These are phyloP conservation scores for Claviceps sp. DNA, from an alignment of 2,329 filamentous ascomycete genomes.

Conservation along the genomic window DNA sequence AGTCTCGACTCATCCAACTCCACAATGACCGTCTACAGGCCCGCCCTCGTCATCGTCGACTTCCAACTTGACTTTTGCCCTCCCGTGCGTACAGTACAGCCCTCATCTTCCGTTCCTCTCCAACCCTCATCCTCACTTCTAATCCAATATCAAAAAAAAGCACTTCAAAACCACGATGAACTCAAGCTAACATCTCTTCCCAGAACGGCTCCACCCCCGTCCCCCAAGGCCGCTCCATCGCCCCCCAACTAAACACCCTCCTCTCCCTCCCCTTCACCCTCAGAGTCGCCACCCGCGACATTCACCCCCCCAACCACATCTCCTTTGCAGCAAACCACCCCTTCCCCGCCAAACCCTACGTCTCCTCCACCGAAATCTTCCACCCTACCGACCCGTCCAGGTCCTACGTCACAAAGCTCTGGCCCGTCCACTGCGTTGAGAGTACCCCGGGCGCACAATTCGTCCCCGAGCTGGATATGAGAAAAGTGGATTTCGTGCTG, in stretches of 20 bases:
- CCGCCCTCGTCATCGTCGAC: conserved; percentile 61
- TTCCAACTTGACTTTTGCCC: conserved; percentile 93
- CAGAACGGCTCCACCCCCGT: conserved; percentile 80
- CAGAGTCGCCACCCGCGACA: conserved; percentile 84
- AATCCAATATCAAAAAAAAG: too few relatives aligned
- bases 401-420: conserved; percentile 56
- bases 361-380: conserved; percentile 46
- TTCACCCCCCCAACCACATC: conserved; percentile 69
- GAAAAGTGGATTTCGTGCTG: conserved; percentile 49
- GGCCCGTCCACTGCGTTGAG: conserved; percentile 85
- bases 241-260: conserved; percentile 59
- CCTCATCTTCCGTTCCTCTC: neutral
- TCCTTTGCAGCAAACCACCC: conserved; percentile 78
- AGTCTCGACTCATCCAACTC: neutral
- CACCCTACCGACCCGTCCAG: conserved; percentile 53
- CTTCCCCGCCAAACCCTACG: conserved; percentile 50
- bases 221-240: conserved; percentile 55
- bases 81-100: conserved; percentile 40
- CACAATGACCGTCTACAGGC: conserved; percentile 21
- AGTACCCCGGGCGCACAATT: conserved; percentile 58
- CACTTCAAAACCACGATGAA: neutral
- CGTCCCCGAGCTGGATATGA: conserved; percentile 53
- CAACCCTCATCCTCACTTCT: neutral
- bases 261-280: conserved; percentile 56
- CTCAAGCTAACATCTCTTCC: neutral